A percentile compares a stretch with the other conserved stretches of the same genome.
These are phyloP conservation scores for Bondarzewia mesenterica DNA, from an alignment of 1,284 basidiomycete genomes.

Conservation along the genomic window DNA sequence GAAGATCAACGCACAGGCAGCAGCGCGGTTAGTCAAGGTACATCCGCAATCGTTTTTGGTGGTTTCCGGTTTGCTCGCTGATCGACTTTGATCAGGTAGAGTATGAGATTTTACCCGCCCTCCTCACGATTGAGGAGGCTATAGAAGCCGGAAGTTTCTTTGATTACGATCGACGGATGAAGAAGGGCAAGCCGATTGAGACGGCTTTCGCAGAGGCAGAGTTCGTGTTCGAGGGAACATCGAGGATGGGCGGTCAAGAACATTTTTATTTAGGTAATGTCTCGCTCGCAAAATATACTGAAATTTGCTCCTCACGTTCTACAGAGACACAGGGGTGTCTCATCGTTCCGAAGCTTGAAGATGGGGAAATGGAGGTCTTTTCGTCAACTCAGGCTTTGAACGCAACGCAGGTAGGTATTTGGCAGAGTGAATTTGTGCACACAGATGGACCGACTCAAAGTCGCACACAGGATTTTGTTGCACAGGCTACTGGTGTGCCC, in stretches of 20 bases:
- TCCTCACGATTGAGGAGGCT: background rate
- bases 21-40: background rate
- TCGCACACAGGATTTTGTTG: background rate
- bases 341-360: background rate
- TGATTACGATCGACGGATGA: background rate
- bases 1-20: background rate
- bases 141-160: background rate
- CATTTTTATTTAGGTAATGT: background rate
- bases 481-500: background rate
- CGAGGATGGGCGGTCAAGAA: background rate
- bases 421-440: too few species aligned
- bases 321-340: background rate
- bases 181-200: background rate
- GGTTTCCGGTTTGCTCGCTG: too few species aligned
- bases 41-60: too few species aligned
- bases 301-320: background rate
- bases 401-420: background rate
- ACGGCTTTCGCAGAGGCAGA: background rate
- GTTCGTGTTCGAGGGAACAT: background rate
- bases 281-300: background rate
- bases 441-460: too few species aligned
- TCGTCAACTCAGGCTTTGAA: background rate
- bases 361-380: background rate
- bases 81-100: too few species aligned
- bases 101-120: background rate